Base-by-base conservation (phyloP, 495 filamentous ascomycete genomes). In the Aspergillus conjunctus region DNA sequence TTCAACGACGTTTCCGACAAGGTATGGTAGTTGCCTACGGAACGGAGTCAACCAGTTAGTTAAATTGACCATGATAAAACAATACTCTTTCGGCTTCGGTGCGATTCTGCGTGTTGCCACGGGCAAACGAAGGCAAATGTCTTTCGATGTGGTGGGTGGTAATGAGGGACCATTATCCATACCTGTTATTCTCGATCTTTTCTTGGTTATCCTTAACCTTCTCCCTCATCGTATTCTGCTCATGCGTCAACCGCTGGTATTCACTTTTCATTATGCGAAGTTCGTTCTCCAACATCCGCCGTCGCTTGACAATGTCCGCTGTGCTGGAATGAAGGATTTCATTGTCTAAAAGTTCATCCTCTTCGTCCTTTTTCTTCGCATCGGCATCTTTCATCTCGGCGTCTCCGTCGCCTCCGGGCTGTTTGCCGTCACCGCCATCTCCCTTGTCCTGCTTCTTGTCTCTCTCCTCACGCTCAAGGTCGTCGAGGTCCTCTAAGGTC, bases 111-210 rank as follows among this genome's bases (percentile, higher is more conserved):
- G 10, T 4, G 7, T 48, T 48, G 17, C 44, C 44, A 48, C 4
- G 12, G 9, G 39, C 39, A 43, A 43, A 26, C 26, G 26, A 5
- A 2, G 5, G 5, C 26, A 26, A 26, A 26, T 2, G 26, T 26
- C 26, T 5, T 26, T 26, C 26, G 5, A 26, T 26, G 26, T 26
- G 58, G n/a, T 51, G 60, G 59, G 56, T 41, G 7, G 30, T 26
- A 26, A 26, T 26, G 48, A 54, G n/a, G 20, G 17, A n/a, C 32
- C 30, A 44, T 41, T 15, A 58, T 52, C 61, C 82, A 64, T 81
- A 97, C 94, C 92, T 87, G 76, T 98, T 98, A 74, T 98, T 98
- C 60, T 96, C 93, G 61, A 98, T 98, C 85, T 98, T 98, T 63
- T 98, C 94, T 67, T 89, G 76, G 68, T 98, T 98, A 71, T 98